These are phyloP conservation scores for Fistulina hepatica DNA, from an alignment of 1,284 basidiomycete genomes.

Conservation along the genomic window DNA sequence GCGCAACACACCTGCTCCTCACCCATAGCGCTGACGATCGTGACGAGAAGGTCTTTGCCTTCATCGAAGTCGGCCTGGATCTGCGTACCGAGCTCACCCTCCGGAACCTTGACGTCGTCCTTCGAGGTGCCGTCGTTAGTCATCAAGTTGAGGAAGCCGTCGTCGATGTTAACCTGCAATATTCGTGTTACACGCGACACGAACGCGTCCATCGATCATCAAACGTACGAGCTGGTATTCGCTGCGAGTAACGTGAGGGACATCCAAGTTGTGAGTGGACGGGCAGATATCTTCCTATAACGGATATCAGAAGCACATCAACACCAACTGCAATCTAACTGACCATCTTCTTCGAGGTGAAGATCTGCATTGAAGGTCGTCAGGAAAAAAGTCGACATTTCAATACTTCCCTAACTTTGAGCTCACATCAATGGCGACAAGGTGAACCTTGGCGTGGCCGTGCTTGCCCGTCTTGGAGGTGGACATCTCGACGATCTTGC, in stretches of 20 bases:
- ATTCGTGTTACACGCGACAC: neutral
- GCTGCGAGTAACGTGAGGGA: conserved; percentile 84
- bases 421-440: conserved; percentile 91
- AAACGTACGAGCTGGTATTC: conserved; percentile 89
- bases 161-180: conserved; percentile 70
- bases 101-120: conserved; percentile 94
- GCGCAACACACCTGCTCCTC: conserved; percentile 66
- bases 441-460: conserved; percentile 99
- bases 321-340: conserved; percentile 17
- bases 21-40: conserved; percentile 86
- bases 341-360: conserved; percentile 88
- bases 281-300: conserved; percentile 93
- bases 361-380: conserved; percentile 51
- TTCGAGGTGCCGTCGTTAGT: conserved; percentile 74
- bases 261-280: conserved; percentile 99
- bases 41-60: conserved; percentile 84
- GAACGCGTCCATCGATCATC: conserved; percentile 19
- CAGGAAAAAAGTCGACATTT: conserved; percentile 5
- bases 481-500: conserved; percentile 99
- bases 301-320: conserved; percentile 6
- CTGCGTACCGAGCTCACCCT: conserved; percentile 71
- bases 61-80: conserved; percentile 72
- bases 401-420: too few relatives aligned
- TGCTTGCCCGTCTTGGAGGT: conserved; percentile 99
- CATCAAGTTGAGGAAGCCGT: conserved; percentile 95